phyloP scores from a whole-genome alignment of 805 yeast genomes.

The Kluyveromyces starmeri region DNA sequence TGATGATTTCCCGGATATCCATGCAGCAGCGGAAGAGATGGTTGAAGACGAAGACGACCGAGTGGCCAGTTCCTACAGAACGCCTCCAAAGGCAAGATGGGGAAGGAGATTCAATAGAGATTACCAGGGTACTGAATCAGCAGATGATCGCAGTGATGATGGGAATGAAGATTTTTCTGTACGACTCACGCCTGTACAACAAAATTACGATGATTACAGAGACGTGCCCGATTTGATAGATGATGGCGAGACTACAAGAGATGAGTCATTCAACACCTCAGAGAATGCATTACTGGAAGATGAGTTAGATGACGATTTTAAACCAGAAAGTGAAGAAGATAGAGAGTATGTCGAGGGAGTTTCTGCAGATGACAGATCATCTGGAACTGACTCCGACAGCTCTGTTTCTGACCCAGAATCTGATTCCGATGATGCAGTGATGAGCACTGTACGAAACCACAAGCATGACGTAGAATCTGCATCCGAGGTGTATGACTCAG shows the following conservation, averaged over 20 bases:
- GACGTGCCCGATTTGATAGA: slow-evolving; percentile 68
- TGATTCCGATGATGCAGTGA: slow-evolving; percentile 10
- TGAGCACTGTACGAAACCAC: slow-evolving; percentile 7
- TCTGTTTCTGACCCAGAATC: slow-evolving; percentile 10
- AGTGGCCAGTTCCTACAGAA: slow-evolving; percentile 1
- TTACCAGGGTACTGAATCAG: background rate
- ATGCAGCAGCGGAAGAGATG: background rate
- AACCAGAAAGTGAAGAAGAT: slow-evolving; percentile 16
- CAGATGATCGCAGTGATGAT: slow-evolving; percentile 4
- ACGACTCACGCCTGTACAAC: slow-evolving; percentile 10
- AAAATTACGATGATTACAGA: slow-evolving; percentile 31
- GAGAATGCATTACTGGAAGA: slow-evolving; percentile 26
- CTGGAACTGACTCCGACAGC: slow-evolving; percentile 11
- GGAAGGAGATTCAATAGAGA: slow-evolving; percentile 5
- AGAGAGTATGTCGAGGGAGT: slow-evolving; percentile 27
- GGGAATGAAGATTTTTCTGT: slow-evolving; percentile 4
- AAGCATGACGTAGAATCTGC: slow-evolving; percentile 10
- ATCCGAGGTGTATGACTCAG: slow-evolving; percentile 17
- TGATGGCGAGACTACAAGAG: slow-evolving; percentile 51
- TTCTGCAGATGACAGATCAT: slow-evolving; percentile 8
- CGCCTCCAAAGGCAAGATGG: background rate
- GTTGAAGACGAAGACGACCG: background rate
- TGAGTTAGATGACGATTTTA: slow-evolving; percentile 20
- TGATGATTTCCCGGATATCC: slow-evolving; percentile 11
- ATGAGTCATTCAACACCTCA: slow-evolving; percentile 25